Base-by-base conservation (phyloP, 352 stramenopile genomes). In the Elongisporangium anandrum region DNA sequence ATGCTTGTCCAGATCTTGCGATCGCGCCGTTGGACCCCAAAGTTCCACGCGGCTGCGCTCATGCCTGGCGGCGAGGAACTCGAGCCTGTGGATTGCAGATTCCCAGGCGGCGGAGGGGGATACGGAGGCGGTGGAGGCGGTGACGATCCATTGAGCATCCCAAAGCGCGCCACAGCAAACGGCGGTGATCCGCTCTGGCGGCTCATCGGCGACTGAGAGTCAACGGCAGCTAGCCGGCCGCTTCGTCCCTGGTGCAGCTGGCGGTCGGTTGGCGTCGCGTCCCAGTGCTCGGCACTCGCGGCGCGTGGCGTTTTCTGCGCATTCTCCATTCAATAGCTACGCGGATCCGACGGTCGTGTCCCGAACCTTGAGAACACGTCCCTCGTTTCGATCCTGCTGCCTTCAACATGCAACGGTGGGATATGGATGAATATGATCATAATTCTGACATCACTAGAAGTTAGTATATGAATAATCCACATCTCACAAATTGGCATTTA, bases 1-100 rank as follows among this genome's bases (percentile, higher is more conserved):
- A 87, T 60, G 23, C 59, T 56, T 9, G 64, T 76, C 82, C 82
- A 92, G 34, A 77, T 59, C 67, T 87, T 90, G 39, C 83, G 80
- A 50, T 92, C 83, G 54, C 79, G 75, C 0, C 83, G 77, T 59
- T 89, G 79, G 6, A 72, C 69, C 16, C 71, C 75, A 50, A 92
- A 63, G 57, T 77, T 88, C 83, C 83, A 92, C 9, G 29, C 29
- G 9, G 29, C 29, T 15, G 29, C 29, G 29, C 29, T 41, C 29
- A 13, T 41, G 29, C 29, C 29, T 8, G 29, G 29, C 13, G 29
- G 29, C 29, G 29, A 41, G 9, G 29, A 9, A 8, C 4, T 13
- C 5, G 5, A 41, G 29, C 4, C 9, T 8, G 5, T 41, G 29
- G 29, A 1, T 15, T 9, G 5, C 29, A 8, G 5, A 15, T 41